Evolutionary conservation across 371 early-diverging fungal species (phyloP).

Genomic region (Blakeslea trispora): DNA sequence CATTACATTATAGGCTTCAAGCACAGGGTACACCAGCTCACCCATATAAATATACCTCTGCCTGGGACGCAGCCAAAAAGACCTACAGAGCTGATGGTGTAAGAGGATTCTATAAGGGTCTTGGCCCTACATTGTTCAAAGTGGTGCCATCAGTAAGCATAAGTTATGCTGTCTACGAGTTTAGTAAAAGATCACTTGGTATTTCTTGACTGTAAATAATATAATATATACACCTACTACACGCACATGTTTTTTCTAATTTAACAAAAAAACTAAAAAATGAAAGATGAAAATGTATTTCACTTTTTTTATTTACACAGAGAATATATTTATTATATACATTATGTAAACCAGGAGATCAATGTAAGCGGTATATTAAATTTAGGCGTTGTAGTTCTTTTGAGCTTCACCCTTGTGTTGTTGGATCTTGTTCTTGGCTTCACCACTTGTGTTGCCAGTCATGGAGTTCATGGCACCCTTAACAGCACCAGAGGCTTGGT

Average conservation of each 20-base stretch:
- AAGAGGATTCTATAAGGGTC: slow-evolving; percentile 86
- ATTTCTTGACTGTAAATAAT: slow-evolving; percentile 32
- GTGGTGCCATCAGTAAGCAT: slow-evolving; percentile 70
- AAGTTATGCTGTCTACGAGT: slow-evolving; percentile 67
- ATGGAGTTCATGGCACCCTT: slow-evolving; percentile 28
- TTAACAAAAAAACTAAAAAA: no score
- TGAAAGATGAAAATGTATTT: no score
- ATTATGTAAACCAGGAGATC: no score
- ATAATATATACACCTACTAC: no score
- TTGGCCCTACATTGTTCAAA: slow-evolving; percentile 78
- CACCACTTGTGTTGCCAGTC: slow-evolving; percentile 27
- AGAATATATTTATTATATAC: not conserved
- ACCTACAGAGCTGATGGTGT: slow-evolving; percentile 79
- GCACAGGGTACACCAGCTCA: slow-evolving; percentile 84
- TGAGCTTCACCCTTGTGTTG: slow-evolving; percentile 36
- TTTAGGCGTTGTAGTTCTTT: slow-evolving; percentile 25
- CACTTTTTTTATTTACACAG: not conserved
- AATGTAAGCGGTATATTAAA: no score
- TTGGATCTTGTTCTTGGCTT: slow-evolving; percentile 23
- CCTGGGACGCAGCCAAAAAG: slow-evolving; percentile 70
- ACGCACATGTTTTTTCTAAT: not conserved
- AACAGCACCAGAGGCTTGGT: slow-evolving; percentile 27
- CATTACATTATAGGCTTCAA: slow-evolving; percentile 60
- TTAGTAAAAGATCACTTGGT: slow-evolving; percentile 57
- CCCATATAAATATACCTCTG: slow-evolving; percentile 68